A percentile compares a stretch with the other conserved stretches of the same genome.
Conservation (phyloP, 768 basidiomycete species). For the Dioszegia hungarica region DNA sequence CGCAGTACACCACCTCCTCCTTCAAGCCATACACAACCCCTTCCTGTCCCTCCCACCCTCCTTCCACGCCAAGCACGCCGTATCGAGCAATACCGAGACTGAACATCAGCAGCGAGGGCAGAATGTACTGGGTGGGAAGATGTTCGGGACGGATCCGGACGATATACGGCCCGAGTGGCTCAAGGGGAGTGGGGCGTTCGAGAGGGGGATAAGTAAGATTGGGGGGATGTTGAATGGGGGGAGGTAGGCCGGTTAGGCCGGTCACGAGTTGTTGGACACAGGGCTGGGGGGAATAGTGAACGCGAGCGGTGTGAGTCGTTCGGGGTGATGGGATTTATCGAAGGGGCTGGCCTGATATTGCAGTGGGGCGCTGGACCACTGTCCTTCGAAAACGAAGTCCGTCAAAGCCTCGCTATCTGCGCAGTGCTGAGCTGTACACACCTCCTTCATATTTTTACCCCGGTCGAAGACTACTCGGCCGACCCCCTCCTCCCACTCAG, state of each 20-base stretch:
- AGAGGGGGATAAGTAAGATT: conserved; percentile 24
- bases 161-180: conserved; percentile 34
- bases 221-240: conserved; percentile 37
- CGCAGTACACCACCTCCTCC: conserved; percentile 43
- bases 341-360: too few relatives aligned
- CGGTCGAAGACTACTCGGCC: conserved; percentile 1
- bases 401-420: too few relatives aligned
- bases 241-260: not conserved
- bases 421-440: too few relatives aligned
- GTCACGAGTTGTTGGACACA: too few relatives aligned
- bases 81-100: not conserved
- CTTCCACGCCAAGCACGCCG: conserved; percentile 17
- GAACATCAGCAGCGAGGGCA: not conserved
- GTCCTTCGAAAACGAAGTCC: too few relatives aligned
- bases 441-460: too few relatives aligned
- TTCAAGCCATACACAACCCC: conserved; percentile 34
- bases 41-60: conserved; percentile 33
- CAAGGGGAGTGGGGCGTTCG: conserved; percentile 24
- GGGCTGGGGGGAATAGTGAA: not conserved
- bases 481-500: not conserved
- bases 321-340: too few relatives aligned
- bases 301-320: too few relatives aligned
- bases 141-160: conserved; percentile 28
- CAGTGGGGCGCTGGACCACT: too few relatives aligned
- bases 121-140: conserved; percentile 12